phyloP scores from a whole-genome alignment of 176 grass and related monocot genomes.

The Cymbopogon citratus region DNA sequence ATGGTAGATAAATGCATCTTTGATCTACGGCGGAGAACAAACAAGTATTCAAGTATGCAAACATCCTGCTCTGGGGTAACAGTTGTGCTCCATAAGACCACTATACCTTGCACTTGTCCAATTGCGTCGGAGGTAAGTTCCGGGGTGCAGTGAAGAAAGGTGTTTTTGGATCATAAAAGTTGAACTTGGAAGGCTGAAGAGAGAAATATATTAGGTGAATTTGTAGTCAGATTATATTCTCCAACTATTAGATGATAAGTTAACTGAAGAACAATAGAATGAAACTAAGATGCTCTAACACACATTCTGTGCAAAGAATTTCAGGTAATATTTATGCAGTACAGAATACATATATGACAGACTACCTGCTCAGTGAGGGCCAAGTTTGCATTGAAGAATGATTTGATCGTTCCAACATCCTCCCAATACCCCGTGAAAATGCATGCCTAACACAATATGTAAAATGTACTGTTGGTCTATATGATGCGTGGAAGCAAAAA shows the following conservation, averaged over 20 bases:
- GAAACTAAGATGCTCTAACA: background rate
- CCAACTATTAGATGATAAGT: background rate
- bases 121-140: slow-evolving; percentile 52
- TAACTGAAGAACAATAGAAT: background rate
- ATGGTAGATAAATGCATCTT: slow-evolving; percentile 38
- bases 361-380: slow-evolving; percentile 69
- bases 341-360: background rate
- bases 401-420: slow-evolving; percentile 75
- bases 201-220: slow-evolving; percentile 23
- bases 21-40: slow-evolving; percentile 34
- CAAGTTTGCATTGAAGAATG: slow-evolving; percentile 82
- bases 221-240: background rate
- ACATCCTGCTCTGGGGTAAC: background rate
- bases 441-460: slow-evolving; percentile 42
- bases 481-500: background rate
- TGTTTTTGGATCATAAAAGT: slow-evolving; percentile 68
- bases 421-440: slow-evolving; percentile 77
- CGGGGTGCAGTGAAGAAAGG: slow-evolving; percentile 68
- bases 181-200: slow-evolving; percentile 53
- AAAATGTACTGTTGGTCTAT: background rate
- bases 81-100: background rate
- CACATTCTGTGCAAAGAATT: background rate
- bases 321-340: background rate
- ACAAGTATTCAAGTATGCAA: background rate
- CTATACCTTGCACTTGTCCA: slow-evolving; percentile 66